Evolutionary conservation across 1,139 yeast genomes (phyloP).

Genomic region (Magnusiomyces tetraspermus): DNA sequence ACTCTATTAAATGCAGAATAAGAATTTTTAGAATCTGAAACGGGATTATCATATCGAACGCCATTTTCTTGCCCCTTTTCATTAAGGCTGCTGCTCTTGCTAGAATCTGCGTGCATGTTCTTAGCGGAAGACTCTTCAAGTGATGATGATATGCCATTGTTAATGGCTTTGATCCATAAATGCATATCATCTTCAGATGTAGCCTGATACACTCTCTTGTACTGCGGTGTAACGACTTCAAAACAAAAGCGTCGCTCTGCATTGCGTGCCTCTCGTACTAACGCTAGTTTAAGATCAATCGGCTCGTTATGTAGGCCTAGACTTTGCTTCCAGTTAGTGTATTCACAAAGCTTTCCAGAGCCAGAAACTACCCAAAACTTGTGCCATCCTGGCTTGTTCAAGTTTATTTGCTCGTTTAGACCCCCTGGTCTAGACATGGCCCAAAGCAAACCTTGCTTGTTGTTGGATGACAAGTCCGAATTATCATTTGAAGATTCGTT

Average conservation of each 20-base stretch:
- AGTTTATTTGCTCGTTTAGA: constrained; percentile 41
- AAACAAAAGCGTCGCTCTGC: constrained; percentile 51
- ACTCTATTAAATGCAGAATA: background rate
- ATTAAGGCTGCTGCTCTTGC: background rate
- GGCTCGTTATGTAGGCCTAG: constrained; percentile 55
- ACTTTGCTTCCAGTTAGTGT: constrained; percentile 75
- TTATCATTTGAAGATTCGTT: background rate
- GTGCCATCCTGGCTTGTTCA: constrained; percentile 79
- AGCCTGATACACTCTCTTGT: constrained; percentile 72
- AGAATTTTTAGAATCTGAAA: background rate
- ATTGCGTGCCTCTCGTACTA: constrained; percentile 45
- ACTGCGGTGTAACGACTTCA: constrained; percentile 64
- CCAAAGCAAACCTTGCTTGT: constrained; percentile 51
- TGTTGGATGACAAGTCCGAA: background rate
- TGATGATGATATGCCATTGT: constrained; percentile 32
- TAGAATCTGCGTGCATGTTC: background rate
- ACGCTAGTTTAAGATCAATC: constrained; percentile 62
- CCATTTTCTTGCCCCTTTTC: background rate
- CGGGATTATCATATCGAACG: background rate
- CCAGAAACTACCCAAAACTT: constrained; percentile 78
- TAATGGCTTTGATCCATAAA: constrained; percentile 55
- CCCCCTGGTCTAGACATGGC: constrained; percentile 39
- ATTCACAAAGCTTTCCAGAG: constrained; percentile 60
- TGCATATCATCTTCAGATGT: constrained; percentile 58
- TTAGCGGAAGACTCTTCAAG: constrained; percentile 8